These are phyloP conservation scores for Lycium ferocissimum DNA, from an alignment of 257 asterid genomes.

Conservation along the genomic window DNA sequence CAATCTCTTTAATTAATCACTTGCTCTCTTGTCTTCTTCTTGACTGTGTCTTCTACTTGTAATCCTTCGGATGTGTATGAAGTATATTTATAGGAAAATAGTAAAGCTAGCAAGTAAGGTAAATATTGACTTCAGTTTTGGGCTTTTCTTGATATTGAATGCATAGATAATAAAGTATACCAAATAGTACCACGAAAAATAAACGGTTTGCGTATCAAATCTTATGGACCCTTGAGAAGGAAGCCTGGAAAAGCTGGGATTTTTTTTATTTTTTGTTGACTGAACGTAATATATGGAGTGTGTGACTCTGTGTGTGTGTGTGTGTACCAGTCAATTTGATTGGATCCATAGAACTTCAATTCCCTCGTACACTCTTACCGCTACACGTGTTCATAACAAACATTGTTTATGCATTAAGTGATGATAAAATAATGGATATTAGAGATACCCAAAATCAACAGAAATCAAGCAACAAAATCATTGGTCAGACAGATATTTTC, in stretches of 20 bases:
- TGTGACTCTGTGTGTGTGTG: no score
- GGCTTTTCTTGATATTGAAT: no score
- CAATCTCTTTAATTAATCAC: background rate
- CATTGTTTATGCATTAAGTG: no score
- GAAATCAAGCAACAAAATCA: background rate
- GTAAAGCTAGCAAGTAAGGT: background rate
- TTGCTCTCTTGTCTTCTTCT: background rate
- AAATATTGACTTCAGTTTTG: no score
- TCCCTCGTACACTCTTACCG: no score
- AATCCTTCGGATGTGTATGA: background rate
- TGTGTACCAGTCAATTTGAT: no score
- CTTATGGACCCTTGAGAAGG: background rate
- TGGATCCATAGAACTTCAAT: no score
- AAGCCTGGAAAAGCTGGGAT: background rate
- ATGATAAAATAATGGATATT: no score
- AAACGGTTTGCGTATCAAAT: background rate
- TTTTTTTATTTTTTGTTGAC: background rate
- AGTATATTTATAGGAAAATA: background rate
- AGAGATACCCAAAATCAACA: background rate
- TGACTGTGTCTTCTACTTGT: background rate
- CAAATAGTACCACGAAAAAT: no score
- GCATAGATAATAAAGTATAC: no score
- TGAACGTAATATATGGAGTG: background rate
- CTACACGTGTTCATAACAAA: no score
- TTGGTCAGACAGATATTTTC: background rate